A percentile compares a stretch with the other conserved stretches of the same genome.
These are phyloP conservation scores for Cladosporium sphaerospermum DNA, from an alignment of 2,329 filamentous ascomycete species.

Conservation along the genomic window DNA sequence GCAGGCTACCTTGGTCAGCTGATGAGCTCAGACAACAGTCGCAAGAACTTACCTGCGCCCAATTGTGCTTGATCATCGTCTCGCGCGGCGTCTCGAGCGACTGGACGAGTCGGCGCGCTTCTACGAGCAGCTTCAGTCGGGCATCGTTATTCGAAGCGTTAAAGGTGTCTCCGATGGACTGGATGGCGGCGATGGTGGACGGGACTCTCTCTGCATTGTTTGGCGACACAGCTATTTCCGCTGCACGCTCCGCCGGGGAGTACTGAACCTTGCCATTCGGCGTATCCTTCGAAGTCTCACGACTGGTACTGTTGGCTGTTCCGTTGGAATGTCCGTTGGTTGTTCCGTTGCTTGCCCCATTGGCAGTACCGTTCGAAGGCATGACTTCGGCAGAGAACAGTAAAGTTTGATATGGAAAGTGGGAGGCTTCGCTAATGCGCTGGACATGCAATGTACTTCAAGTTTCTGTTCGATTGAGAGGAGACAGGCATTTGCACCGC, in stretches of 20 bases:
- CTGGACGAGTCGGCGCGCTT: conserved; percentile 1
- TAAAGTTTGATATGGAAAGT: too few relatives aligned
- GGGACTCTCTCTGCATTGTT: background rate
- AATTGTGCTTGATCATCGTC: conserved; percentile 9
- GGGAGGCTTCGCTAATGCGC: too few relatives aligned
- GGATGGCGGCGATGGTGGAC: background rate
- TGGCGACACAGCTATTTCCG: background rate
- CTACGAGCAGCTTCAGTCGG: background rate
- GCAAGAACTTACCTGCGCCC: background rate
- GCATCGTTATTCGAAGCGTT: background rate
- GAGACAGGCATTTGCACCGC: too few relatives aligned
- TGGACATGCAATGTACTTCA: too few relatives aligned
- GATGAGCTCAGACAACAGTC: background rate
- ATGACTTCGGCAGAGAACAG: too few relatives aligned
- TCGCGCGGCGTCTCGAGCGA: conserved; percentile 5
- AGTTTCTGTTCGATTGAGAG: too few relatives aligned
- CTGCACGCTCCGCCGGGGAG: background rate
- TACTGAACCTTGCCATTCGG: too few relatives aligned
- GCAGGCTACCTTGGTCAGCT: background rate
- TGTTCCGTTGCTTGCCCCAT: background rate
- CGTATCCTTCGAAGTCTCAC: too few relatives aligned
- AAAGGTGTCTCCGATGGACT: background rate
- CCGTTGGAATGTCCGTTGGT: background rate
- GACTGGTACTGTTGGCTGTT: background rate
- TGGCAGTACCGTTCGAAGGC: too few relatives aligned